phyloP scores from a whole-genome alignment of 257 asterid genomes.

The Leptodermis oblonga region DNA sequence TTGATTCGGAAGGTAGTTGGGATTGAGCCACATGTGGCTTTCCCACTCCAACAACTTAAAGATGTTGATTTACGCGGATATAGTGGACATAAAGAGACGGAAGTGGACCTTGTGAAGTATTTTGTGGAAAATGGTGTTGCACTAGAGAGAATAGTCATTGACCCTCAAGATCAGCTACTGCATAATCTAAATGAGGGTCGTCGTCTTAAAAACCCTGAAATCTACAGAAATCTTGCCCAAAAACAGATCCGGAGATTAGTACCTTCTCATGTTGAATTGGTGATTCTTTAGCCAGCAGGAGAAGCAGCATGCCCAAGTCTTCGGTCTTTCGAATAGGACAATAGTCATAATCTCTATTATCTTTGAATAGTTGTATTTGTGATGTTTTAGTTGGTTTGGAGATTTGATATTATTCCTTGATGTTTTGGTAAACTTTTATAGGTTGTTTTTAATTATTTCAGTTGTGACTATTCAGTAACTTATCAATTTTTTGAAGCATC shows the following conservation, averaged over 20 bases:
- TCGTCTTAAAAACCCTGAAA: no score
- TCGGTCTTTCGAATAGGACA: no score
- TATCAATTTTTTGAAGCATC: no score
- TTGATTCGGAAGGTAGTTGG: background rate
- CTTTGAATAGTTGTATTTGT: no score
- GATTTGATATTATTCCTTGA: no score
- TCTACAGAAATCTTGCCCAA: background rate
- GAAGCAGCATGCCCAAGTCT: no score
- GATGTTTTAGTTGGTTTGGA: no score
- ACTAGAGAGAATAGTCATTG: background rate
- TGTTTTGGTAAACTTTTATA: no score
- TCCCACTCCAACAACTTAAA: background rate
- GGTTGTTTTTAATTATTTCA: no score
- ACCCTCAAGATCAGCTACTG: background rate
- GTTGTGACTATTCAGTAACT: no score
- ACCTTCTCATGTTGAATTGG: background rate
- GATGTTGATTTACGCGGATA: background rate
- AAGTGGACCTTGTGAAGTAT: conserved; percentile 6
- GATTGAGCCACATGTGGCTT: background rate
- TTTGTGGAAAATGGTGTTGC: conserved; percentile 7
- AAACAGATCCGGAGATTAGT: background rate
- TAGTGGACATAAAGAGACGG: background rate
- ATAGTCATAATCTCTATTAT: no score
- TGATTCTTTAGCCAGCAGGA: background rate
- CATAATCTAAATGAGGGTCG: no score